Percentiles rank a stretch among this genome's conserved stretches.
These are phyloP conservation scores for Penicillium dipodomyicola DNA, from an alignment of 495 filamentous ascomycete species.

Conservation along the genomic window DNA sequence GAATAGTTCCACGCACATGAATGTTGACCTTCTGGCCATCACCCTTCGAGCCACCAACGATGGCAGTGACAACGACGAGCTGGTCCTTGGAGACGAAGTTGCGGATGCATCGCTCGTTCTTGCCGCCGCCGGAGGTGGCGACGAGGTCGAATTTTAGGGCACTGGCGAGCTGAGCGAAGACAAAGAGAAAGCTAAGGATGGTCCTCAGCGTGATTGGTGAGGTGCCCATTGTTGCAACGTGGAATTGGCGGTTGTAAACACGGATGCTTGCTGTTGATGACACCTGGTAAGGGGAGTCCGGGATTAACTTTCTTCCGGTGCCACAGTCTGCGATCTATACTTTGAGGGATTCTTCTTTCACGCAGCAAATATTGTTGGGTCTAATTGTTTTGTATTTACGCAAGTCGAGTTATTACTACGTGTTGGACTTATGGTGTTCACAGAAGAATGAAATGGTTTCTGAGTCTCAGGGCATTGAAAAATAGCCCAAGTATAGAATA, in stretches of 20 bases:
- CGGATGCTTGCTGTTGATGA: slow-evolving; percentile 30
- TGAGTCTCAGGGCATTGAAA: slow-evolving; percentile 18
- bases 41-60: slow-evolving; percentile 75
- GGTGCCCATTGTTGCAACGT: slow-evolving; percentile 34
- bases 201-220: slow-evolving; percentile 37
- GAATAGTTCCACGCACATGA: slow-evolving; percentile 67
- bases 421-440: neutral
- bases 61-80: slow-evolving; percentile 97
- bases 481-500: slow-evolving; percentile 23
- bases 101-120: slow-evolving; percentile 84
- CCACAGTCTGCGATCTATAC: slow-evolving; percentile 7
- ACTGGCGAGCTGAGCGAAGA: slow-evolving; percentile 58
- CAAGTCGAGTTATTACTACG: neutral
- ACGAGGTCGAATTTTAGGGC: slow-evolving; percentile 93
- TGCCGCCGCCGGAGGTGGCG: slow-evolving; percentile 60
- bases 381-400: neutral
- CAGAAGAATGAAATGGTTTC: slow-evolving; percentile 11
- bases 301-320: slow-evolving; percentile 28
- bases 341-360: neutral
- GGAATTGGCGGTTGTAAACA: slow-evolving; percentile 30
- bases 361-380: neutral
- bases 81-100: slow-evolving; percentile 95
- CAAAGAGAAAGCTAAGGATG: slow-evolving; percentile 35
- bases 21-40: slow-evolving; percentile 95
- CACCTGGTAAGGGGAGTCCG: slow-evolving; percentile 32